Conservation (phyloP, 2,329 filamentous ascomycete species). For the Cadophora gregata region DNA sequence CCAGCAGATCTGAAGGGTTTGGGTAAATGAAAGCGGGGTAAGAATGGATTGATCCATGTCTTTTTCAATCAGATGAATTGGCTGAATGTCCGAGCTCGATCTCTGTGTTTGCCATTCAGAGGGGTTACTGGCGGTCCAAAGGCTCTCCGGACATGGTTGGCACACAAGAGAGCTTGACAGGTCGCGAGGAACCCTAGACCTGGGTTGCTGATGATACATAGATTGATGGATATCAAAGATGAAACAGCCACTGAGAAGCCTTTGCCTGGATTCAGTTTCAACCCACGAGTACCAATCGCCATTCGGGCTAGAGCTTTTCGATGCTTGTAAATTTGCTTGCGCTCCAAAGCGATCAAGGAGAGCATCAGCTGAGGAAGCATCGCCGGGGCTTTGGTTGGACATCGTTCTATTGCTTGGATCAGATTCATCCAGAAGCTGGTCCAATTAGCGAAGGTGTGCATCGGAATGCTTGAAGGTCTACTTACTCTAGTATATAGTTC, state of each 20-base stretch:
- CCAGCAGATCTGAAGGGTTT: slow-evolving; percentile 38
- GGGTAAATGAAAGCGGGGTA: slow-evolving; percentile 32
- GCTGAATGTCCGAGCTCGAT: slow-evolving; percentile 22
- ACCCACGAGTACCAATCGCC: slow-evolving; percentile 58
- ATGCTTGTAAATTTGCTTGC: slow-evolving; percentile 17
- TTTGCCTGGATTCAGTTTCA: slow-evolving; percentile 56
- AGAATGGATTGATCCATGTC: slow-evolving; percentile 23
- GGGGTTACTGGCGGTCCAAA: slow-evolving; percentile 56
- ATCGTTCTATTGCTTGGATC: slow-evolving; percentile 27
- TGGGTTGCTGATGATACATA: slow-evolving; percentile 56
- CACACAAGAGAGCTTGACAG: slow-evolving; percentile 29
- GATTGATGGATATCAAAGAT: slow-evolving; percentile 61
- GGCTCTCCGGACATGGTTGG: slow-evolving; percentile 46
- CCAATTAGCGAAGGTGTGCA: not conserved
- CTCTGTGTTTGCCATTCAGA: slow-evolving; percentile 52
- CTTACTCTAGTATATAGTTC: slow-evolving; percentile 40
- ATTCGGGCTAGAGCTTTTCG: slow-evolving; percentile 25
- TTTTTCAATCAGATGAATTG: slow-evolving; percentile 31
- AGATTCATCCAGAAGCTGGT: slow-evolving; percentile 33
- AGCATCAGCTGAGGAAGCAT: slow-evolving; percentile 28
- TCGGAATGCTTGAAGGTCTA: not conserved
- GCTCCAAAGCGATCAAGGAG: slow-evolving; percentile 33
- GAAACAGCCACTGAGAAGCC: slow-evolving; percentile 62
- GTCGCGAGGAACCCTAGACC: slow-evolving; percentile 28
- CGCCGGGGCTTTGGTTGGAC: slow-evolving; percentile 28